Evolutionary conservation across 257 asterid genomes (phyloP), one percentile per base, ranked within the genome.

Genomic region (Solanum arcanum): DNA sequence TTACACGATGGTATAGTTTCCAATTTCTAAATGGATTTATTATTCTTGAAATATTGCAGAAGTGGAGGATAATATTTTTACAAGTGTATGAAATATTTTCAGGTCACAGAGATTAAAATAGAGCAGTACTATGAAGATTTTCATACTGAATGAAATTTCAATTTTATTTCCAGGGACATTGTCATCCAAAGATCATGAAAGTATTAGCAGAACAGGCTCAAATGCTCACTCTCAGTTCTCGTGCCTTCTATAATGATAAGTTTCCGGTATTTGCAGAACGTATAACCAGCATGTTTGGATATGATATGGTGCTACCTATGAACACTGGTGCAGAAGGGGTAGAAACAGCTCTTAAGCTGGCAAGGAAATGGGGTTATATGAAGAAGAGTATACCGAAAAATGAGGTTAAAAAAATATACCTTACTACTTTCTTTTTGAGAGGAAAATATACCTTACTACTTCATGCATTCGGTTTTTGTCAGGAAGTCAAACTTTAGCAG

Each of bases 311-410:
- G 60, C 93, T 96, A 80, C 98, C 98, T 1, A 95, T 95, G 99
- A 97, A 97, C 91, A 97, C 99, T 29, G 99, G 99, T 25, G 99
- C 97, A 29, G 99, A 97, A 93, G 99, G 99, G 73, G 98, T 97
- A 41, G 99, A 97, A 92, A 97, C 99, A 64, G 99, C 99, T 15
- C 86, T 97, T 91, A 97, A 95, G 95, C 89, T 97, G 91, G 94
- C 98, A 18, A 93, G 94, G 89, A 97, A 97, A 88, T 97, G 99
- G 99, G 99, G 99, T 74, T 94, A 95, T 89, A 90, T 88, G 72
- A 93, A 97, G 93, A 97, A 97, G 92, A 89, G 88, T 18, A 94
- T 96, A 88, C 96, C 98, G 12, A 94, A 88, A 92, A 97, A 97
- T 49, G 97, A 95, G 97, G 99, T 95, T 91, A 82, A 44, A 23